Percentiles rank a stretch among this genome's conserved stretches.
Conservation (phyloP, 345 rosid genomes). For the thale cress (Arabidopsis thaliana) region DNA sequence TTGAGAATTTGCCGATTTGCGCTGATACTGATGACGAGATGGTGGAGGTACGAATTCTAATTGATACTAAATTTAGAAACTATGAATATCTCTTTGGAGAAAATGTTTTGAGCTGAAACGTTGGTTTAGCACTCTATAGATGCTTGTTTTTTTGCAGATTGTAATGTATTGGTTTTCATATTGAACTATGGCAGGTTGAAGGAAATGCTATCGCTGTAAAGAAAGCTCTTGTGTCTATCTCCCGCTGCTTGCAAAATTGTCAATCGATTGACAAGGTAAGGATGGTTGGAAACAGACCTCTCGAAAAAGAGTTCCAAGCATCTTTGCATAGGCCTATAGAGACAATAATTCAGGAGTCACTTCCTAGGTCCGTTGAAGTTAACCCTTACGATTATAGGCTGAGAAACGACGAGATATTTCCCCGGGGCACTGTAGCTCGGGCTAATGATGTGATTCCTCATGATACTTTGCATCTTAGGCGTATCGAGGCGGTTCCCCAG, state of each 20-base stretch:
- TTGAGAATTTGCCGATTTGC: conserved; percentile 73
- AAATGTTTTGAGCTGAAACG: conserved; percentile 8
- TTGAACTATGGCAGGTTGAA: conserved; percentile 64
- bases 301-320: conserved; percentile 35
- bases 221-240: conserved; percentile 75
- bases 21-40: conserved; percentile 69
- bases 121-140: conserved; percentile 8
- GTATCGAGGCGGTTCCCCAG: conserved; percentile 39
- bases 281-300: conserved; percentile 49
- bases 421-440: conserved; percentile 29
- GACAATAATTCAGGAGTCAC: conserved; percentile 45
- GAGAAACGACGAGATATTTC: conserved; percentile 23
- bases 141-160: conserved; percentile 17
- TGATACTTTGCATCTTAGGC: conserved; percentile 38
- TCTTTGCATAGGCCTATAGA: conserved; percentile 45
- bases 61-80: not conserved
- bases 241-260: conserved; percentile 82
- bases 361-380: conserved; percentile 47
- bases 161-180: conserved; percentile 7
- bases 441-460: conserved; percentile 38
- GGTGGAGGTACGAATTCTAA: conserved; percentile 63
- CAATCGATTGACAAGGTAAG: conserved; percentile 44
- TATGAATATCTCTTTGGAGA: conserved; percentile 2
- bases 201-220: conserved; percentile 71
- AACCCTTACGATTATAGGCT: conserved; percentile 27